Percentiles rank a stretch among this genome's conserved stretches.
Evolutionary conservation across 768 basidiomycete genomes (phyloP).

Genomic region (Mycena vulgaris): DNA sequence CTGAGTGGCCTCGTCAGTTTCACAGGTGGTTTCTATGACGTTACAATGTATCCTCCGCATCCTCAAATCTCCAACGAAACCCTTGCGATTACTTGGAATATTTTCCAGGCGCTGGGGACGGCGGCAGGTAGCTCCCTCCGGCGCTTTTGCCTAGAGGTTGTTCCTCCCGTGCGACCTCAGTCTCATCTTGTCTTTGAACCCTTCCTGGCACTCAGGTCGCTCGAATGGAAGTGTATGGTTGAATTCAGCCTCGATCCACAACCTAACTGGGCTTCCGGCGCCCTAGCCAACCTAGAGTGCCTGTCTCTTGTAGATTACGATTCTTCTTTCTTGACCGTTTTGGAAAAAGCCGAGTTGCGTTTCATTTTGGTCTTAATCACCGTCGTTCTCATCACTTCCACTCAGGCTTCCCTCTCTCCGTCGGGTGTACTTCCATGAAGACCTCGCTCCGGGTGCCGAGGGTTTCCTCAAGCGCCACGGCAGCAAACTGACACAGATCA

Average conservation of each 20-base stretch:
- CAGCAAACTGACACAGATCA: constrained; percentile 13
- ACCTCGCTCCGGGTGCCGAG: background rate
- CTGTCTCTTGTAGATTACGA: constrained; percentile 24
- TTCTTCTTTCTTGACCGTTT: constrained; percentile 12
- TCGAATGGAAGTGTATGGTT: constrained; percentile 25
- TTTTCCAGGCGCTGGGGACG: background rate
- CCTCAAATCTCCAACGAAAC: background rate
- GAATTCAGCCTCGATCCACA: constrained; percentile 7
- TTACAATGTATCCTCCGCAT: background rate
- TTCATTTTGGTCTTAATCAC: background rate
- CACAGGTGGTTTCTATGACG: background rate
- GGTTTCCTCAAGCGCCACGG: constrained; percentile 15
- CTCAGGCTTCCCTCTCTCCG: constrained; percentile 21
- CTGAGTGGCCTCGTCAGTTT: constrained; percentile 12
- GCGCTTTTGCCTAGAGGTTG: constrained; percentile 4
- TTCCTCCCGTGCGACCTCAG: background rate
- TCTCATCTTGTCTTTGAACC: constrained; percentile 7
- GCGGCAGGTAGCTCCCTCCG: background rate
- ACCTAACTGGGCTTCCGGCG: background rate
- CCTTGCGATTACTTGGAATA: background rate
- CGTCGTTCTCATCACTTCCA: background rate
- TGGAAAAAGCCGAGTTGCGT: constrained; percentile 20
- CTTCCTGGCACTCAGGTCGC: constrained; percentile 20
- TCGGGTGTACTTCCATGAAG: constrained; percentile 22
- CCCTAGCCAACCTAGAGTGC: constrained; percentile 19